These are phyloP conservation scores for Haplographium delicatum DNA, from an alignment of 495 filamentous ascomycete species.

Conservation along the genomic window DNA sequence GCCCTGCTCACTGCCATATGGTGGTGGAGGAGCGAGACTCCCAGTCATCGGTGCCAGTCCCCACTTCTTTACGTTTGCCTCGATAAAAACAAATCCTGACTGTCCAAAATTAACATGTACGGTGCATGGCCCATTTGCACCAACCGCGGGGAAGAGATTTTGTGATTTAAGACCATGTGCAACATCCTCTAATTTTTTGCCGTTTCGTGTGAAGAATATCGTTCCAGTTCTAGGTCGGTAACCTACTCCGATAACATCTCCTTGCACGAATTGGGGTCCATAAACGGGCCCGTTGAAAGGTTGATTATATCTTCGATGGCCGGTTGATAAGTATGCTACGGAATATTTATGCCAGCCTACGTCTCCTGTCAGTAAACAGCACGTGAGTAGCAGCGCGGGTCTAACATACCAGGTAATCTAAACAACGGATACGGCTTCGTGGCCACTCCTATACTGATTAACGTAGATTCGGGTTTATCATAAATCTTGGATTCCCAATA, in stretches of 20 bases:
- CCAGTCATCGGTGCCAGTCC: constrained; percentile 94
- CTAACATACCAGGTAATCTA: constrained; percentile 73
- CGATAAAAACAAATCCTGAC: constrained; percentile 96
- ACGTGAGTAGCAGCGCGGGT: neutral
- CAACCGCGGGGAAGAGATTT: constrained; percentile 94
- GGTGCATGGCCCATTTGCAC: constrained; percentile 86
- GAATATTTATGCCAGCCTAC: constrained; percentile 87
- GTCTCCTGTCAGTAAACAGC: constrained; percentile 10
- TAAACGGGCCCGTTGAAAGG: constrained; percentile 76
- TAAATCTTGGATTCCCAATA: constrained; percentile 99
- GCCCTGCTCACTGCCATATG: constrained; percentile 93
- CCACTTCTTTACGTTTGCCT: constrained; percentile 99
- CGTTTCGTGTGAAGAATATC: constrained; percentile 96
- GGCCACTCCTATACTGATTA: constrained; percentile 83
- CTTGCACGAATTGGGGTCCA: constrained; percentile 78
- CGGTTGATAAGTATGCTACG: constrained; percentile 82
- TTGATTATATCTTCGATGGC: constrained; percentile 83
- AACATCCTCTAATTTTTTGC: constrained; percentile 93
- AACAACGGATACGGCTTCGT: constrained; percentile 98
- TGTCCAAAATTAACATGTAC: constrained; percentile 98
- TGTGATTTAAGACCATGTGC: constrained; percentile 89
- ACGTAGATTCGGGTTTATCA: constrained; percentile 85
- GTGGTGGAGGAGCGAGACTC: constrained; percentile 88
- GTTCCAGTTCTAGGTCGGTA: constrained; percentile 93
- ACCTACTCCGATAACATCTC: constrained; percentile 93